These are phyloP conservation scores for Pythium utonaiense DNA, from an alignment of 352 stramenopile genomes.

Conservation along the genomic window DNA sequence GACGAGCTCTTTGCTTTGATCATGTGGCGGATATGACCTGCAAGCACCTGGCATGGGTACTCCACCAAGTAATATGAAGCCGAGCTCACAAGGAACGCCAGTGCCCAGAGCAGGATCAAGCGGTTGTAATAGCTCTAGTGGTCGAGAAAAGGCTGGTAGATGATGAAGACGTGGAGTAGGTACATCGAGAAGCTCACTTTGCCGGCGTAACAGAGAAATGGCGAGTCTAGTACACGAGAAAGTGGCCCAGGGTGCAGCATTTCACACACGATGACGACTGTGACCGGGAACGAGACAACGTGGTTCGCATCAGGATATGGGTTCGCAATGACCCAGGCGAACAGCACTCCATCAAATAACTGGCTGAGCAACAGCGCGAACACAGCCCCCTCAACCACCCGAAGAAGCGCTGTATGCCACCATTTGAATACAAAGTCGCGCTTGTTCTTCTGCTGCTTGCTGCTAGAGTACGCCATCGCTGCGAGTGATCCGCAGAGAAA, in stretches of 20 bases:
- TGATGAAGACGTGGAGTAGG: constrained; percentile 37
- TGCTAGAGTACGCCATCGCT: constrained; percentile 31
- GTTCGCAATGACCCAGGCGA: constrained; percentile 31
- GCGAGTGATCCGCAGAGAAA: constrained; percentile 36
- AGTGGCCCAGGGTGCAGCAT: constrained; percentile 33
- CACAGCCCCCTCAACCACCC: constrained; percentile 18
- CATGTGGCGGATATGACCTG: constrained; percentile 2
- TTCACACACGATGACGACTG: constrained; percentile 33
- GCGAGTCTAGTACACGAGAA: constrained; percentile 38
- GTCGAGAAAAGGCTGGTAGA: constrained; percentile 13
- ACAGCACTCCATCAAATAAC: constrained; percentile 27
- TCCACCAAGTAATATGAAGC: constrained; percentile 13
- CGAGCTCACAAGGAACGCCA: constrained; percentile 9
- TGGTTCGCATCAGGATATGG: constrained; percentile 18
- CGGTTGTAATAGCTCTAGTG: constrained; percentile 1
- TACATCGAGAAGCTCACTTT: constrained; percentile 52
- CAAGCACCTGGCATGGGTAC: constrained; percentile 8
- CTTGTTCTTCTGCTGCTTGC: no score
- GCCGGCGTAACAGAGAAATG: constrained; percentile 29
- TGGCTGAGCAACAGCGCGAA: constrained; percentile 31
- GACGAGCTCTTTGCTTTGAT: no score
- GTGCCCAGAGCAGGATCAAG: not conserved
- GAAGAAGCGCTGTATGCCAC: constrained; percentile 22
- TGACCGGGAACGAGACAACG: constrained; percentile 28
- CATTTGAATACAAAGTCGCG: constrained; percentile 16